Percentiles rank a stretch among this genome's conserved stretches.
These are phyloP conservation scores for Annulohypoxylon stygium DNA, from an alignment of 495 filamentous ascomycete genomes.

Conservation along the genomic window DNA sequence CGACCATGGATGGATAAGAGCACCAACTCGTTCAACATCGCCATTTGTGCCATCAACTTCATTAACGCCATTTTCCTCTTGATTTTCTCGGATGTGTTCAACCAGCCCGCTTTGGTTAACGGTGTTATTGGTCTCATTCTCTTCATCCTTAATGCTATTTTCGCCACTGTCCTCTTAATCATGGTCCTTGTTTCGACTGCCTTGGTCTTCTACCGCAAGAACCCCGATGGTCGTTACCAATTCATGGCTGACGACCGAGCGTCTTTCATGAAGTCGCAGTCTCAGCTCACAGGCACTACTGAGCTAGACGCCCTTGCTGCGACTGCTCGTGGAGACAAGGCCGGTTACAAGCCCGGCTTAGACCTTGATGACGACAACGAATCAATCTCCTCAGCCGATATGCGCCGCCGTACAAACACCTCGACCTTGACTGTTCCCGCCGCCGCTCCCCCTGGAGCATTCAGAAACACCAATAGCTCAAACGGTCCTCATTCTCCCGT, in stretches of 20 bases:
- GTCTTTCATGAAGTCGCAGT: conserved; percentile 98
- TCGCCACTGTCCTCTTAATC: conserved; percentile 85
- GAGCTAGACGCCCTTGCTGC: conserved; percentile 94
- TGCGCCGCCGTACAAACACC: conserved; percentile 55
- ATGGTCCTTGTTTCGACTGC: conserved; percentile 88
- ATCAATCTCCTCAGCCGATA: conserved; percentile 65
- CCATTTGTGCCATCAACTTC: conserved; percentile 91
- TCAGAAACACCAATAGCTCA: conserved; percentile 24
- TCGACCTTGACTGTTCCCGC: conserved; percentile 54
- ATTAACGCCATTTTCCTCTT: conserved; percentile 88
- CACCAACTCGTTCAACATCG: conserved; percentile 96
- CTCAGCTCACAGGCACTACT: conserved; percentile 78
- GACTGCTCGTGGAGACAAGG: conserved; percentile 90
- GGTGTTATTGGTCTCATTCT: conserved; percentile 96
- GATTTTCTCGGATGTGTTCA: conserved; percentile 84
- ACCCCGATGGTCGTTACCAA: conserved; percentile 96
- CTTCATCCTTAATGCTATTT: conserved; percentile 91
- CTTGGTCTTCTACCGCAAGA: conserved; percentile 89
- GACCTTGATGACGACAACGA: conserved; percentile 85
- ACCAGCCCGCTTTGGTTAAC: conserved; percentile 85
- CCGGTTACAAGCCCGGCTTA: conserved; percentile 69
- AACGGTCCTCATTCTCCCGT: conserved; percentile 45
- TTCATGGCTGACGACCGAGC: conserved; percentile 96
- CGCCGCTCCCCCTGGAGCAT: conserved; percentile 27
- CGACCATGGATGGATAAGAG: conserved; percentile 99